Base-by-base conservation (phyloP, 2,329 filamentous ascomycete species). In the Leptographium lundbergii region DNA sequence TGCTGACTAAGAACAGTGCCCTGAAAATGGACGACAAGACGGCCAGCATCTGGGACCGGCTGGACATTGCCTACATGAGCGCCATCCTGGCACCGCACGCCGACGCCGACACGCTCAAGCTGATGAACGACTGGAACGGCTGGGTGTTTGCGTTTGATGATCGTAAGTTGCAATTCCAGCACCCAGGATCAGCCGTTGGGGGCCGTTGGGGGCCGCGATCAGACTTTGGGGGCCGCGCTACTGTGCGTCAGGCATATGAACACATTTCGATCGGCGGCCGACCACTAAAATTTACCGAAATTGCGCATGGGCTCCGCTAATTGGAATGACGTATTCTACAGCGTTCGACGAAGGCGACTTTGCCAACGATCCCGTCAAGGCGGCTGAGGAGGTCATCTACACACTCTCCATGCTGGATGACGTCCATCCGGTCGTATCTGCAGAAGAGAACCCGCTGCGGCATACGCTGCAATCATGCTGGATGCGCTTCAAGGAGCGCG, bases 11-110 rank as follows among this genome's bases (percentile, higher is more conserved):
- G 42, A 24, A n/a, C 7, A 42, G 34, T 19, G 34, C 53, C 9
- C 24, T 42, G 5, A 6, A 22, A 19, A 56, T 56, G 54, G 54
- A 56, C n/a, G 54, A 56, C 39, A 47, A 56, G 54, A 56, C 54
- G 1, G 39, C 54, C 14, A 34, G 7, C 25, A 48, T 56, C 13
- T 56, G 54, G 54, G 22, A 27, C 25, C 14, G 32, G 19, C 27
- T 56, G 25, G 54, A 56, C 54, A 56, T 56, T 56, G 54, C 39
- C 14, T 56, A 56, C 17, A 56, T 56, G 54, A 56, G 39, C 39
- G 54, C 54, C 29, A 56, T 56, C 45, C 27, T 25, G 13, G 54
- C 54, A 2, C 54, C 54, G 39, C 39, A 39, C 4, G 39, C 39
- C 9, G 39, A 47, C 34, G 42, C 29, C 14, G 54, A 56, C 14